Evolutionary conservation across 176 grass and related monocot genomes (phyloP).

Genomic region (Zea mays): DNA sequence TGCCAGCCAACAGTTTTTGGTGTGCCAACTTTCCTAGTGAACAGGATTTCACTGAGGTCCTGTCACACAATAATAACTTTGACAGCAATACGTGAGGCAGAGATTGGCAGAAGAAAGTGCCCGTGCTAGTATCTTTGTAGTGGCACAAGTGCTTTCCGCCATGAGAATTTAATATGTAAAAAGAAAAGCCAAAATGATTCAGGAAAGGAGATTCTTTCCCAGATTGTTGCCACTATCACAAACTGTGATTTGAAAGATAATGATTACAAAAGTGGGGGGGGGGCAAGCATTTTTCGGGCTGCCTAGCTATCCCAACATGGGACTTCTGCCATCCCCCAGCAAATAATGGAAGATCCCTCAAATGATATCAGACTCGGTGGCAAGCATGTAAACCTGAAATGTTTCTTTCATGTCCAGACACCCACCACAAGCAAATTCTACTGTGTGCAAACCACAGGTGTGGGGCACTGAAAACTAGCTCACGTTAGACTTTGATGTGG

Average conservation of each 20-base stretch:
- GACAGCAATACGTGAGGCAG: slow-evolving; percentile 35
- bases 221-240: background rate
- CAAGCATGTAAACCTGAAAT: slow-evolving; percentile 45
- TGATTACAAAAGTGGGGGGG: slow-evolving; percentile 17
- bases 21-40: slow-evolving; percentile 39
- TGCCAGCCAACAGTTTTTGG: slow-evolving; percentile 36
- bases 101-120: slow-evolving; percentile 36
- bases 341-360: slow-evolving; percentile 34
- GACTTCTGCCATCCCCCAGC: background rate
- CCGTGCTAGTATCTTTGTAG: background rate
- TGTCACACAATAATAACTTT: slow-evolving; percentile 27
- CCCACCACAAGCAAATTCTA: slow-evolving; percentile 45
- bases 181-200: slow-evolving; percentile 26
- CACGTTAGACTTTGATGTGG: slow-evolving; percentile 32
- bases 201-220: background rate
- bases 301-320: slow-evolving; percentile 30
- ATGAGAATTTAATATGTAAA: slow-evolving; percentile 32
- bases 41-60: slow-evolving; percentile 39
- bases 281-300: background rate
- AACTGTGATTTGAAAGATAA: slow-evolving; percentile 19
- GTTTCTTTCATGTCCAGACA: slow-evolving; percentile 35
- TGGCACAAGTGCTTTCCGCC: slow-evolving; percentile 26
- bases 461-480: slow-evolving; percentile 38
- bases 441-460: slow-evolving; percentile 21
- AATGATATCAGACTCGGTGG: slow-evolving; percentile 32